Evolutionary conservation across 1,139 yeast species (phyloP).

Genomic region (Scheffersomyces segobiensis): DNA sequence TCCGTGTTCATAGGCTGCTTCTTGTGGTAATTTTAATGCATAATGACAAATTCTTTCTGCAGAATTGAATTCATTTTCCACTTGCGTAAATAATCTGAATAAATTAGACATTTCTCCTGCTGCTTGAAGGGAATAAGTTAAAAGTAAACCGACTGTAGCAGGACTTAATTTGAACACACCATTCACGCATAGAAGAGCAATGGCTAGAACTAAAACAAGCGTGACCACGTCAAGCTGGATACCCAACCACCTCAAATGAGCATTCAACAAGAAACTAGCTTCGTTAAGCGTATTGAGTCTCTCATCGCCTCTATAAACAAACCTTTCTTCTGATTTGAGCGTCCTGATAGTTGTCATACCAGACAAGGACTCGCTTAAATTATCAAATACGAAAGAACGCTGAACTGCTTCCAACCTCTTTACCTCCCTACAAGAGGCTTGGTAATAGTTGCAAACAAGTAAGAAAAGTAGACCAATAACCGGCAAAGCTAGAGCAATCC

Average conservation of each 20-base stretch:
- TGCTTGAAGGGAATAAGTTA: slow-evolving; percentile 15
- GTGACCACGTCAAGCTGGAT: slow-evolving; percentile 50
- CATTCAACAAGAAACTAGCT: slow-evolving; percentile 61
- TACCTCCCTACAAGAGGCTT: slow-evolving; percentile 69
- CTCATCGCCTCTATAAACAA: slow-evolving; percentile 45
- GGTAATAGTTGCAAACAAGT: slow-evolving; percentile 47
- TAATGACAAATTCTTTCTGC: slow-evolving; percentile 16
- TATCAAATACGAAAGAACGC: slow-evolving; percentile 71
- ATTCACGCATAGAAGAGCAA: slow-evolving; percentile 14
- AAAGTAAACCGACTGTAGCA: slow-evolving; percentile 15
- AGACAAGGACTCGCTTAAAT: slow-evolving; percentile 67
- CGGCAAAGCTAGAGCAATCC: slow-evolving; percentile 40
- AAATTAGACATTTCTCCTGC: slow-evolving; percentile 14
- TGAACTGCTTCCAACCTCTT: slow-evolving; percentile 75
- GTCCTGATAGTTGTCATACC: slow-evolving; percentile 74
- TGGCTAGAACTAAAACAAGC: slow-evolving; percentile 8
- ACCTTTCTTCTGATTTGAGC: slow-evolving; percentile 48
- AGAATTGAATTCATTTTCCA: slow-evolving; percentile 16
- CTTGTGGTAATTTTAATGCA: slow-evolving; percentile 16
- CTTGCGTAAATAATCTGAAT: slow-evolving; percentile 14
- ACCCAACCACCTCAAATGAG: slow-evolving; percentile 74
- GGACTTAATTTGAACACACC: slow-evolving; percentile 14
- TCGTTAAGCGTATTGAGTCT: slow-evolving; percentile 62
- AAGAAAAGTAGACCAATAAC: slow-evolving; percentile 30
- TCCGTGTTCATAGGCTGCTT: slow-evolving; percentile 5